Conservation (phyloP, 345 rosid genomes). For the Gossypium australe region DNA sequence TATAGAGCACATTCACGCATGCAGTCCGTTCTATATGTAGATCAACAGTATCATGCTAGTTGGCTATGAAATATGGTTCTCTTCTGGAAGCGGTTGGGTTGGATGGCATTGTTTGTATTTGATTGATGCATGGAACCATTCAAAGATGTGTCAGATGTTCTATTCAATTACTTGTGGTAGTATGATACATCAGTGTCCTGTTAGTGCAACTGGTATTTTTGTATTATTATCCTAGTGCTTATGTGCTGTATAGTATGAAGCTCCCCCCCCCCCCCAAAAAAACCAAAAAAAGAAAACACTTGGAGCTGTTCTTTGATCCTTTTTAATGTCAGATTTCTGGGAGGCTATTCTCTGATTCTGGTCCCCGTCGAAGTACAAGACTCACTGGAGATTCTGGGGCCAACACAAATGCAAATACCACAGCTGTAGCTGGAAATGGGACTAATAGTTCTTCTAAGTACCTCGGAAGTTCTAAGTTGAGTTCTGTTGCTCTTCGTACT, state of each 20-base stretch:
- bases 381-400: constrained; percentile 69
- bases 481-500: constrained; percentile 70
- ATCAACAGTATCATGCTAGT: not conserved
- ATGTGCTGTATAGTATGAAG: not conserved
- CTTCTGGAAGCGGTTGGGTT: not conserved
- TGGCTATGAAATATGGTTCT: constrained; percentile 10
- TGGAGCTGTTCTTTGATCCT: constrained; percentile 13
- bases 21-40: not conserved
- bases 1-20: not conserved
- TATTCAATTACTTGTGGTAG: not conserved
- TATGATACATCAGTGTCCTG: not conserved
- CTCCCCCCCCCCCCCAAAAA: not conserved
- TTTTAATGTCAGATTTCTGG: constrained; percentile 74
- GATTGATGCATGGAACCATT: not conserved
- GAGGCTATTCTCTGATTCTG: constrained; percentile 94
- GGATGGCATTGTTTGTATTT: not conserved
- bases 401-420: constrained; percentile 43
- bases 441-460: constrained; percentile 57
- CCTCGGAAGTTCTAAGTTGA: constrained; percentile 71
- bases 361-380: constrained; percentile 80
- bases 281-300: not conserved
- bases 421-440: constrained; percentile 64
- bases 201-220: constrained; percentile 4
- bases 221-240: too few relatives aligned
- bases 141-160: not conserved